Conservation (phyloP, 805 yeast species). For the Candida nitratophila region DNA sequence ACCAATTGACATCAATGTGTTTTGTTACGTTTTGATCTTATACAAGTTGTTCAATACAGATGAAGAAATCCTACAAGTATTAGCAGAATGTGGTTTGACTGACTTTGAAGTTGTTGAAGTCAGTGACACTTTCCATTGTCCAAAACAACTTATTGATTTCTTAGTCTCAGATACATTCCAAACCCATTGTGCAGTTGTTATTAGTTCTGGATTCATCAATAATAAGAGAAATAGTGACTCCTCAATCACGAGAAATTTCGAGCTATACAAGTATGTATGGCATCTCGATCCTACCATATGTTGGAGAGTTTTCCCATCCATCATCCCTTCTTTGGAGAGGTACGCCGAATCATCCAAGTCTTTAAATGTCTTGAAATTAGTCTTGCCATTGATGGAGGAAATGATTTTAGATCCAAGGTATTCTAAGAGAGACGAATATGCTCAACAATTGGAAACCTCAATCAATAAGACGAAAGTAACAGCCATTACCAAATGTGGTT, state of each 20-base stretch:
- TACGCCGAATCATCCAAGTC: conserved; percentile 17
- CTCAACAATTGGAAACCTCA: conserved; percentile 4
- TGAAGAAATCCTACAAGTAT: conserved; percentile 24
- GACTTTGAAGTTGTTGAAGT: conserved; percentile 25
- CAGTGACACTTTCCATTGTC: conserved; percentile 29
- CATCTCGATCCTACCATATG: not conserved
- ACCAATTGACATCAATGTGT: conserved; percentile 16
- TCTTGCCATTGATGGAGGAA: conserved; percentile 15
- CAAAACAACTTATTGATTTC: conserved; percentile 18
- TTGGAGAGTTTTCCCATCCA: conserved; percentile 13
- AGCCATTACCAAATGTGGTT: conserved; percentile 16
- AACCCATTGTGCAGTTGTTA: conserved; percentile 5
- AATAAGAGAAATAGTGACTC: conserved; percentile 5
- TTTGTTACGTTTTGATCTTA: conserved; percentile 23
- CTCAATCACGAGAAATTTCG: conserved; percentile 4
- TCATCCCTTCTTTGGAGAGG: conserved; percentile 13
- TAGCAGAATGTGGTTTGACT: conserved; percentile 27
- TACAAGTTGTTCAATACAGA: conserved; percentile 30
- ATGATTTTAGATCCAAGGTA: conserved; percentile 27
- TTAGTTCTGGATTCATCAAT: conserved; percentile 2
- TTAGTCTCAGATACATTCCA: conserved; percentile 3
- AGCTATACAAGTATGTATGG: conserved; percentile 3
- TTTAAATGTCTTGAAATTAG: conserved; percentile 15
- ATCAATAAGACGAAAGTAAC: conserved; percentile 16
- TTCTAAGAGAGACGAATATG: conserved; percentile 14